phyloP scores from a whole-genome alignment of 2,329 filamentous ascomycete genomes.

The Fusarium keratoplasticum region DNA sequence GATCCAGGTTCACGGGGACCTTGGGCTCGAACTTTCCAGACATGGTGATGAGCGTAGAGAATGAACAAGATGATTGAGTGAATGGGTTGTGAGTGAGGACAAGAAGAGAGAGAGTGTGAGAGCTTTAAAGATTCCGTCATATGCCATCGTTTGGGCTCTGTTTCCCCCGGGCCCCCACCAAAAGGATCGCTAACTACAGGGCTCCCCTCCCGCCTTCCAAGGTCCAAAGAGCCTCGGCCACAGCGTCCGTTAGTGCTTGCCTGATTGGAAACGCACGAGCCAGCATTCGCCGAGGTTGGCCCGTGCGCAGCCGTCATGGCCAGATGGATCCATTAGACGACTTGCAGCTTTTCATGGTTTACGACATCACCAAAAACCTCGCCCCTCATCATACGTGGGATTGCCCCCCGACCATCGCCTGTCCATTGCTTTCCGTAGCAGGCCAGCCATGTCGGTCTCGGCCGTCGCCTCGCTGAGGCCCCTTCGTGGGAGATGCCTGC shows the following conservation, averaged over 20 bases:
- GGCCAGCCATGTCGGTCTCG: conserved; percentile 48
- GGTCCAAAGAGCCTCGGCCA: conserved; percentile 17
- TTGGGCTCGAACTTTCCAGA: conserved; percentile 82
- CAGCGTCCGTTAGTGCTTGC: neutral
- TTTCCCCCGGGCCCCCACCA: neutral
- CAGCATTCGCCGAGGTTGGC: conserved; percentile 32
- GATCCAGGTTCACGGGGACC: conserved; percentile 77
- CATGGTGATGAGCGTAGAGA: conserved; percentile 52
- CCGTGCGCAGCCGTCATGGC: conserved; percentile 37
- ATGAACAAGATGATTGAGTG: neutral
- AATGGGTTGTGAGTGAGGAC: neutral
- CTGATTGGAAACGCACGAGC: conserved; percentile 33
- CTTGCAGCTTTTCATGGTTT: conserved; percentile 26
- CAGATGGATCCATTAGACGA: conserved; percentile 7
- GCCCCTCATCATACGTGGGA: neutral
- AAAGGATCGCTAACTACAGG: neutral
- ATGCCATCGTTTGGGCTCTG: conserved; percentile 5
- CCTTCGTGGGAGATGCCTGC: conserved; percentile 46
- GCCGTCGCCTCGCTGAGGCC: conserved; percentile 50
- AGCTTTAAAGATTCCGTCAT: conserved; percentile 39
- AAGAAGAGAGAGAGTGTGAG: neutral
- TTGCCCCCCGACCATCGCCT: conserved; percentile 1
- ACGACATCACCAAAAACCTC: conserved; percentile 15
- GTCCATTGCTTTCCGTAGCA: conserved; percentile 6
- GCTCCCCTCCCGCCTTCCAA: neutral